Evolutionary conservation across 257 asterid species (phyloP).

Genomic region (Voacanga thouarsii): DNA sequence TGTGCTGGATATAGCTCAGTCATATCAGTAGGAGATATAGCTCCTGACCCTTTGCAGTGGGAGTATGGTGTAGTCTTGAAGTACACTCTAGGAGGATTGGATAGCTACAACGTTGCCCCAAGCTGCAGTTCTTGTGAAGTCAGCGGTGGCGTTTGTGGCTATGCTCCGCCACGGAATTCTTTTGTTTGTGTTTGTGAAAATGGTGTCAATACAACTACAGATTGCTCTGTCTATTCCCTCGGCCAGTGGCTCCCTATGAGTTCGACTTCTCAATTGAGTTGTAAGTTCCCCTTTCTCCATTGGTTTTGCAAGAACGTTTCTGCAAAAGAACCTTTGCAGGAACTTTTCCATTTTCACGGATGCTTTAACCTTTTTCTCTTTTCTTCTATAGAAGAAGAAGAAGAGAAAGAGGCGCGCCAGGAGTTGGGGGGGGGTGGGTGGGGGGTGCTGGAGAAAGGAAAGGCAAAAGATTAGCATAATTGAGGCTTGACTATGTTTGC

Average conservation of each 20-base stretch:
- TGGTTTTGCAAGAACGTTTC: neutral
- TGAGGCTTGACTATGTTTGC: neutral
- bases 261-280: neutral
- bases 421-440: no score
- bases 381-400: neutral
- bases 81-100: slow-evolving; percentile 12
- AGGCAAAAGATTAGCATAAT: neutral
- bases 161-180: neutral
- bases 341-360: neutral
- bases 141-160: slow-evolving; percentile 13
- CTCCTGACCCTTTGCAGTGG: slow-evolving; percentile 12
- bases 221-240: neutral
- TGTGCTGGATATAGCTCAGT: slow-evolving; percentile 14
- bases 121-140: slow-evolving; percentile 12
- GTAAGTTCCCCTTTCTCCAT: neutral
- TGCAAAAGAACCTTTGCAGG: neutral
- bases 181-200: slow-evolving; percentile 13
- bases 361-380: neutral
- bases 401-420: no score
- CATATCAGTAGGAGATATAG: slow-evolving; percentile 2
- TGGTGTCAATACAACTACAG: slow-evolving; percentile 1
- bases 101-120: slow-evolving; percentile 4
- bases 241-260: slow-evolving; percentile 10
- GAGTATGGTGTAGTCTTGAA: slow-evolving; percentile 14
- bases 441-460: no score